phyloP scores from a whole-genome alignment of 306 rosid genomes.

The Trichosanthes cucumerina region DNA sequence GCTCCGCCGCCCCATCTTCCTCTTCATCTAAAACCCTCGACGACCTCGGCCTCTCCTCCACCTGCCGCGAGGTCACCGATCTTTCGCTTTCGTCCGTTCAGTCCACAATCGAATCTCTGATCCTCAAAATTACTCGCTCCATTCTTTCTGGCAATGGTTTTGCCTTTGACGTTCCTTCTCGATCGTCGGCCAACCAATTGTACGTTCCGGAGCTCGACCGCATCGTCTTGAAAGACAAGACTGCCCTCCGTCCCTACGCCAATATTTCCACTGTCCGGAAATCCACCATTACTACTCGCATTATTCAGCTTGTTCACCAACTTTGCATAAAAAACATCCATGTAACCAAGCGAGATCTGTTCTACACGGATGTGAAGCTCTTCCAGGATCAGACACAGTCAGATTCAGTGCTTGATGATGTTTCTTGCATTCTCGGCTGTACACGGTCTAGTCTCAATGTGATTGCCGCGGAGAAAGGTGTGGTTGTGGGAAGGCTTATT shows the following conservation, averaged over 20 bases:
- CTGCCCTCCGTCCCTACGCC: constrained; percentile 60
- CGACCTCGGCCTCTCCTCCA: constrained; percentile 55
- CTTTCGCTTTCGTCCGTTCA: constrained; percentile 65
- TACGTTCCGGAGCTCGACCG: constrained; percentile 86
- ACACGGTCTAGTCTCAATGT: constrained; percentile 83
- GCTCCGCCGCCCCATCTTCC: constrained; percentile 22
- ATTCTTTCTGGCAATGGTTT: constrained; percentile 74
- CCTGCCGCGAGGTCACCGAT: constrained; percentile 72
- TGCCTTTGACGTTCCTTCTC: constrained; percentile 79
- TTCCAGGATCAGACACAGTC: constrained; percentile 88
- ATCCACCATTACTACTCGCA: constrained; percentile 54
- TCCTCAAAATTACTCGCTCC: constrained; percentile 45
- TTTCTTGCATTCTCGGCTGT: constrained; percentile 76
- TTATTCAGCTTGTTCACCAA: constrained; percentile 77
- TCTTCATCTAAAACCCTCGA: constrained; percentile 47
- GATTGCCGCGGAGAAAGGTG: constrained; percentile 83
- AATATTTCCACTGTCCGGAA: constrained; percentile 74
- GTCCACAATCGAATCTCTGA: constrained; percentile 41
- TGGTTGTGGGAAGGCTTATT: constrained; percentile 75
- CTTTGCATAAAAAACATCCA: constrained; percentile 69
- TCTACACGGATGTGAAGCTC: constrained; percentile 86
- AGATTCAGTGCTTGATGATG: constrained; percentile 76
- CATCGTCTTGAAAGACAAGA: constrained; percentile 67
- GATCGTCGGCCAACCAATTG: constrained; percentile 69
- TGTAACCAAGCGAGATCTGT: constrained; percentile 89